phyloP scores from a whole-genome alignment of 371 early-diverging fungal species.

The Furculomyces boomerangus region DNA sequence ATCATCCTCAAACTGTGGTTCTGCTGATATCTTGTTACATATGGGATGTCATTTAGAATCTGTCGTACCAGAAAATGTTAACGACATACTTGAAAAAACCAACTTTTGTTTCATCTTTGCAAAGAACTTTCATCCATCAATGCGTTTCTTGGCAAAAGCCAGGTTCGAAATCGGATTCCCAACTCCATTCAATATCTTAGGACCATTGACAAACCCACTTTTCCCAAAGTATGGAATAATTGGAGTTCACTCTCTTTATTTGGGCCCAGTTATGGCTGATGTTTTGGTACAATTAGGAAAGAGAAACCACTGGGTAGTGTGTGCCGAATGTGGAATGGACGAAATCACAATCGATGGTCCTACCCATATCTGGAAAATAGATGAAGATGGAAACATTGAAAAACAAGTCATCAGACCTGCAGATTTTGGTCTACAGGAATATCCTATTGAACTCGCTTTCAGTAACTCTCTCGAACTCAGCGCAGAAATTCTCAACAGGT shows the following conservation, averaged over 20 bases:
- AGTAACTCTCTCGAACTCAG: constrained; percentile 66
- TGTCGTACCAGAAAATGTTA: constrained; percentile 45
- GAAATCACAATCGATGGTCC: constrained; percentile 18
- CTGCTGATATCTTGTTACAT: constrained; percentile 82
- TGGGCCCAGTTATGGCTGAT: constrained; percentile 73
- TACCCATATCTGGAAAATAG: constrained; percentile 24
- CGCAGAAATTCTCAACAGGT: constrained; percentile 38
- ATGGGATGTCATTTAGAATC: constrained; percentile 51
- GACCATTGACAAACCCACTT: constrained; percentile 86
- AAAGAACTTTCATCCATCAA: constrained; percentile 79
- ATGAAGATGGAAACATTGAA: constrained; percentile 31
- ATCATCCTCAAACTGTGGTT: constrained; percentile 85
- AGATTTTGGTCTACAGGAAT: constrained; percentile 67
- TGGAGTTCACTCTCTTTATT: constrained; percentile 62
- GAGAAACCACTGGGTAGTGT: constrained; percentile 66
- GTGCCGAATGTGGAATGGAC: constrained; percentile 21
- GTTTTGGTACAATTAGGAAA: constrained; percentile 53
- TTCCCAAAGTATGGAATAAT: constrained; percentile 62
- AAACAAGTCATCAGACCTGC: constrained; percentile 49
- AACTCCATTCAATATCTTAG: constrained; percentile 87
- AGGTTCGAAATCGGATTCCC: constrained; percentile 82
- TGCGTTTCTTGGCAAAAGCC: constrained; percentile 59
- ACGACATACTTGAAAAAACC: constrained; percentile 34
- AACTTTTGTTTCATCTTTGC: constrained; percentile 88
- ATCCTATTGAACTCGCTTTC: constrained; percentile 50